Evolutionary conservation across 306 rosid genomes (phyloP), one percentile per base, ranked within the genome.

Genomic region (Cercis canadensis): DNA sequence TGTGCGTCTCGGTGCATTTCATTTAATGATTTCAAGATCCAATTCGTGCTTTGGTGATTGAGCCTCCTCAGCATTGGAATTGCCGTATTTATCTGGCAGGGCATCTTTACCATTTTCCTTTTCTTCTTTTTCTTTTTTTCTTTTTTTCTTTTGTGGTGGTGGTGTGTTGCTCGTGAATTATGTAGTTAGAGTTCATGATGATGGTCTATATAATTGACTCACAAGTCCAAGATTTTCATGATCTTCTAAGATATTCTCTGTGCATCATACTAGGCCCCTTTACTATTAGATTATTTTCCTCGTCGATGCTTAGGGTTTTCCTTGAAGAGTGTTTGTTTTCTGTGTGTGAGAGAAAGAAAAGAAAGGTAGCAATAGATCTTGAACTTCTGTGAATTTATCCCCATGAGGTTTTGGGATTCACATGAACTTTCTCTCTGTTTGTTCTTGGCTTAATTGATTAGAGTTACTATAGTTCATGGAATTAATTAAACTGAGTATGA

Each of bases 21-120:
- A 49, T 73, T 24, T 67, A 70, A 63, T 65, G 72, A 72, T 80
- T 77, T 72, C 78, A 16, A 71, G 83, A 75, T 74, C 81, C 67
- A 16, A 55, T 44, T 56, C 31, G 7, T 49, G 80, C 83, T 81
- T 82, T 44, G 88, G 71, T 29, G 82, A 72, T 62, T 62, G 85
- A 76, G 80, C 84, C 78, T 54, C 47, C 49, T 34, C 46, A 11
- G 49, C 79, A 36, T 62, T 75, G 80, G 70, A 19, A 56, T 40
- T 66, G 57, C 67, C 12, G 49, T 39, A 67, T 47, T 82, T 67
- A 43, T 55, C 39, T 8, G 37, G 11, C 51, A 40, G 55, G 55
- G 32, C 18, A 34, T 34, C 39, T 49, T 62, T 11, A 17, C 45
- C 12, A 36, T 6, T 54, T 45, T 4, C 24, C 7, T 53, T 34